phyloP scores from a whole-genome alignment of 179 eudicot genomes.

The Heliamphora pulchella region DNA sequence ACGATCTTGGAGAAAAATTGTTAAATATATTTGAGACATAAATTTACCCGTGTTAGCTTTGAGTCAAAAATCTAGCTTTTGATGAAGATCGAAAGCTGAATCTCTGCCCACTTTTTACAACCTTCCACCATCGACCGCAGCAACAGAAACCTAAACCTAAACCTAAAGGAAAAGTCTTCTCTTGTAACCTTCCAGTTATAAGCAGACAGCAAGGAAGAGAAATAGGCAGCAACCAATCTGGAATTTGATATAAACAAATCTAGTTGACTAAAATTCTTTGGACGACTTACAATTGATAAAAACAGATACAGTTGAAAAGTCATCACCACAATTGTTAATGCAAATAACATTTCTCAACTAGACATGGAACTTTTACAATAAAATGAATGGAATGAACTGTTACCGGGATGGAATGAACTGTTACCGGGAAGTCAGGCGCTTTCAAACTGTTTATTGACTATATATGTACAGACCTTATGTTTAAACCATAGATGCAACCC shows the following conservation, averaged over 20 bases:
- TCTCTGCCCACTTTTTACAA: no score
- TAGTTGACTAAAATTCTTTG: not conserved
- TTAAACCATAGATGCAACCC: not conserved
- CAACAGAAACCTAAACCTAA: no score
- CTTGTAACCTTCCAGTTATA: not conserved
- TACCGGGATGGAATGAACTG: slow-evolving; percentile 18
- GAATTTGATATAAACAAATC: not conserved
- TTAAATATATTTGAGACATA: no score
- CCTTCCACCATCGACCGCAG: no score
- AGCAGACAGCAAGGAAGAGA: not conserved
- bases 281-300: not conserved
- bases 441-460: slow-evolving; percentile 18
- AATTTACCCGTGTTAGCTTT: no score
- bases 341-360: not conserved
- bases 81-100: no score
- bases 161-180: no score
- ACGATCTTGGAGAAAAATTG: no score
- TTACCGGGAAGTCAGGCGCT: not conserved
- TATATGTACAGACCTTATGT: slow-evolving; percentile 35
- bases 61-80: no score
- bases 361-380: not conserved
- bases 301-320: not conserved
- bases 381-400: no score
- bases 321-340: slow-evolving; percentile 8
- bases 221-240: not conserved